Evolutionary conservation across 768 basidiomycete genomes (phyloP), one percentile per base, ranked within the genome.

Genomic region (Collybia mongolica): DNA sequence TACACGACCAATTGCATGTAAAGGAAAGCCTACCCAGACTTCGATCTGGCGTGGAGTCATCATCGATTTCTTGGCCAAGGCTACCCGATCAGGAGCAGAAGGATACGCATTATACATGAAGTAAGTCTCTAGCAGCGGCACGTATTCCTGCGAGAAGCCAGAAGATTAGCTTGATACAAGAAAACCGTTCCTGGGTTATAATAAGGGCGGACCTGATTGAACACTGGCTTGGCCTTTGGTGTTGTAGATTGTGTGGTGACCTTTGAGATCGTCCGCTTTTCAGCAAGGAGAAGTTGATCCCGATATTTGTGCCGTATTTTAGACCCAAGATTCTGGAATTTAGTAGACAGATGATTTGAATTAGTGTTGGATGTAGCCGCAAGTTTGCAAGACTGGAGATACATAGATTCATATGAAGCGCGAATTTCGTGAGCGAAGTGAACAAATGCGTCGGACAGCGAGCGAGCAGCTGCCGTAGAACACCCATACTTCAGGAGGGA

Each of bases 61-160:
- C 26, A 57, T 56, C 0, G 75, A 69, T 43, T 76, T 75, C n/a
- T 61, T 48, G 0, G 81, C 81, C 0, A 83, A 60, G 0, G 64
- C 35, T 0, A 26, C 41, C 1, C 72, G 70, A 46, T 83, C 80
- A 0, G 65, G 58, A 0, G 62, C 60, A 0, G 73, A 72, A 0
- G 81, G 81, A 28, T 77, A 81, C 0, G 76, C 69, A 49, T 81
- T 77, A n/a, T 65, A 59, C 4, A 71, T 61, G 26, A 82, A 81
- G 40, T 77, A 83, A 17, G 68, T 62, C 44, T 80, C 75, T 0
- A 83, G 53, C 0, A 77, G 47, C 0, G 80, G 79, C 0, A 66
- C 67, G 52, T 66, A 80, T 49, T 79, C 70, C 78, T 81, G 42
- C 15, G 11, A 19, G 4, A 3, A 6, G 14, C 11, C 15, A 19